A percentile compares a stretch with the other conserved stretches of the same genome.
These are phyloP conservation scores for Tinospora cordifolia DNA, from an alignment of 164 flowering plant species.

Conservation along the genomic window DNA sequence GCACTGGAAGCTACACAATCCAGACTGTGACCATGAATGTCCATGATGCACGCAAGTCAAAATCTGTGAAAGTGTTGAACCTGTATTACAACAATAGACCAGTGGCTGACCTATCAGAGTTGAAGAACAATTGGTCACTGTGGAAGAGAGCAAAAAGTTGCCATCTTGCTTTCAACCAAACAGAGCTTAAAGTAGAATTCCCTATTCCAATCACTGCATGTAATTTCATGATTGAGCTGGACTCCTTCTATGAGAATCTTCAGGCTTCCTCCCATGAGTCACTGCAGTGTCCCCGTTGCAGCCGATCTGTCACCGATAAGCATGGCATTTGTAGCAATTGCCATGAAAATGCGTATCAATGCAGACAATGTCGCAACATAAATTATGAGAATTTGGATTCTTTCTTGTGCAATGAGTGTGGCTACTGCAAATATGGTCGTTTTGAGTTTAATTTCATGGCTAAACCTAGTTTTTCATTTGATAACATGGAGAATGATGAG, in stretches of 20 bases:
- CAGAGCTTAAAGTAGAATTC: conserved; percentile 95
- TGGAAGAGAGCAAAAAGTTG: conserved; percentile 99
- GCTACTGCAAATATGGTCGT: conserved; percentile 97
- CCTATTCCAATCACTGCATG: conserved; percentile 98
- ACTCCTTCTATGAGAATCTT: conserved; percentile 96
- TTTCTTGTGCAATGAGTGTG: conserved; percentile 98
- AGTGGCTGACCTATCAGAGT: conserved; percentile 90
- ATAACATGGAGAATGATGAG: conserved; percentile 97
- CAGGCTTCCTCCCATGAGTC: conserved; percentile 97
- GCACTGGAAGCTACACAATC: conserved; percentile 96
- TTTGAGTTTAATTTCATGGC: conserved; percentile 99
- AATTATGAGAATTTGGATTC: conserved; percentile 98
- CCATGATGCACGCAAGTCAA: conserved; percentile 97
- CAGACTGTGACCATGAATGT: conserved; percentile 98
- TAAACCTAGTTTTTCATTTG: conserved; percentile 94
- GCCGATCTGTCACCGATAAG: conserved; percentile 90
- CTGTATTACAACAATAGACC: conserved; percentile 96
- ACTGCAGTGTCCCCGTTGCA: conserved; percentile 98
- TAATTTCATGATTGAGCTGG: conserved; percentile 98
- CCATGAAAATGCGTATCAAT: conserved; percentile 99
- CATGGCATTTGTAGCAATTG: conserved; percentile 97
- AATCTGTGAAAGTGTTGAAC: conserved; percentile 91
- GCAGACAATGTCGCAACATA: conserved; percentile 98
- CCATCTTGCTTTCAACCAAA: conserved; percentile 87
- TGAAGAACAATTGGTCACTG: conserved; percentile 95